These are phyloP conservation scores for Fusarium camptoceras DNA, from an alignment of 2,329 filamentous ascomycete genomes.

Conservation along the genomic window DNA sequence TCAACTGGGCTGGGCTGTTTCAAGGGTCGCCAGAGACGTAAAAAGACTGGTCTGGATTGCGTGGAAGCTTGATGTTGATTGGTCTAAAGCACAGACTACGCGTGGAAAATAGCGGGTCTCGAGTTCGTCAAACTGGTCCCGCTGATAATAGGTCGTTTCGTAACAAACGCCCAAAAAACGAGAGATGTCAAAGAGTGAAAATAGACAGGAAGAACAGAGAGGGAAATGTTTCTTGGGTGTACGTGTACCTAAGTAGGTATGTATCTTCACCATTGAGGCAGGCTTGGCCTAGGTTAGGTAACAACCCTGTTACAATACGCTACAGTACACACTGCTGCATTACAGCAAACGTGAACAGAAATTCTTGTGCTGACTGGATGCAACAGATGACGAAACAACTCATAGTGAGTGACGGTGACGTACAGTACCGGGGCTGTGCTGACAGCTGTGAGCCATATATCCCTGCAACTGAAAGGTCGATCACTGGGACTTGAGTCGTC, in stretches of 20 bases:
- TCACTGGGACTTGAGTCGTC: constrained; percentile 20
- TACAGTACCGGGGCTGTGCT: constrained; percentile 46
- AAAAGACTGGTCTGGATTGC: constrained; percentile 36
- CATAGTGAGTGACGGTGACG: constrained; percentile 46
- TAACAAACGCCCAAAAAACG: constrained; percentile 19
- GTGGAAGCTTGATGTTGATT: constrained; percentile 41
- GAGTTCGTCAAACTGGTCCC: constrained; percentile 7
- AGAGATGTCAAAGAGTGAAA: constrained; percentile 25
- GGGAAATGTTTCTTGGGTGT: neutral
- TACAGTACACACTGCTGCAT: neutral
- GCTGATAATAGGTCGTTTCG: constrained; percentile 8
- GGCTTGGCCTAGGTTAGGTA: constrained; percentile 16
- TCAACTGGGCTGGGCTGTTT: constrained; percentile 16
- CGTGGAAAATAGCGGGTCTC: constrained; percentile 37
- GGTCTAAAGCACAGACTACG: constrained; percentile 25
- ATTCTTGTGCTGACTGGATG: constrained; percentile 32
- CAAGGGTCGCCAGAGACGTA: constrained; percentile 32
- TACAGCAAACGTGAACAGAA: constrained; percentile 1
- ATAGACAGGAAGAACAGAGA: neutral
- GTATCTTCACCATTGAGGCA: constrained; percentile 1
- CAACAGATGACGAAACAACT: constrained; percentile 37
- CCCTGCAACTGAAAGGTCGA: constrained; percentile 33
- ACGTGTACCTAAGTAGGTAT: neutral
- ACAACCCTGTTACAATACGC: constrained; percentile 19
- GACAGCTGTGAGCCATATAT: constrained; percentile 27